A percentile compares a stretch with the other conserved stretches of the same genome.
Evolutionary conservation across 192 early-diverging fungal species (phyloP).

Genomic region (Coemansia sp.): DNA sequence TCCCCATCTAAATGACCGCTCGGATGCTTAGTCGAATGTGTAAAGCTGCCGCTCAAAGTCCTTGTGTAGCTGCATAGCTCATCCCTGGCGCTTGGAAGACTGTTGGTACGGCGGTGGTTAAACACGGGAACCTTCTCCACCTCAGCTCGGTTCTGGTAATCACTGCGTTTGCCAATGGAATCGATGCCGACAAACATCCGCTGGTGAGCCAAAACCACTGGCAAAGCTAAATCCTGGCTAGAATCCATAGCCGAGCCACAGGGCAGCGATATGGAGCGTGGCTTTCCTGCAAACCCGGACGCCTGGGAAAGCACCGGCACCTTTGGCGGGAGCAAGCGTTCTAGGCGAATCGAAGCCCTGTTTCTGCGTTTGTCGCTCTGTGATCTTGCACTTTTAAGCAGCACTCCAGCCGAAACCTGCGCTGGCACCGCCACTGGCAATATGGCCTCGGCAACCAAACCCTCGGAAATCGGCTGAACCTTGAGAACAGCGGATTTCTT

Average conservation of each 20-base stretch:
- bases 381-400: not conserved
- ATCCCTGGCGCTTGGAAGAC: slow-evolving; percentile 1
- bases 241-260: not conserved
- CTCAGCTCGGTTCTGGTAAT: not conserved
- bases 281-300: not conserved
- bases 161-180: not conserved
- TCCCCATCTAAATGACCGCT: too few relatives aligned
- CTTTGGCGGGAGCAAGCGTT: slow-evolving; percentile 28
- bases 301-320: slow-evolving; percentile 3
- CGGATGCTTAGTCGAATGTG: too few relatives aligned
- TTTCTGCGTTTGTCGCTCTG: slow-evolving; percentile 1
- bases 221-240: not conserved
- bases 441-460: not conserved
- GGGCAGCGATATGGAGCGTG: not conserved
- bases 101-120: slow-evolving; percentile 20
- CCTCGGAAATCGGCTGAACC: not conserved
- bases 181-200: not conserved
- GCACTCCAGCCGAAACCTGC: too few relatives aligned
- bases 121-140: not conserved
- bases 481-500: too few relatives aligned
- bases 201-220: not conserved
- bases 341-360: slow-evolving; percentile 25
- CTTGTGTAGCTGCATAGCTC: too few relatives aligned
- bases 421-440: not conserved
- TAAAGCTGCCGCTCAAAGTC: not conserved